Evolutionary conservation across 2,329 filamentous ascomycete genomes (phyloP), one percentile per base, ranked within the genome.

Genomic region (Clonostachys sp.): DNA sequence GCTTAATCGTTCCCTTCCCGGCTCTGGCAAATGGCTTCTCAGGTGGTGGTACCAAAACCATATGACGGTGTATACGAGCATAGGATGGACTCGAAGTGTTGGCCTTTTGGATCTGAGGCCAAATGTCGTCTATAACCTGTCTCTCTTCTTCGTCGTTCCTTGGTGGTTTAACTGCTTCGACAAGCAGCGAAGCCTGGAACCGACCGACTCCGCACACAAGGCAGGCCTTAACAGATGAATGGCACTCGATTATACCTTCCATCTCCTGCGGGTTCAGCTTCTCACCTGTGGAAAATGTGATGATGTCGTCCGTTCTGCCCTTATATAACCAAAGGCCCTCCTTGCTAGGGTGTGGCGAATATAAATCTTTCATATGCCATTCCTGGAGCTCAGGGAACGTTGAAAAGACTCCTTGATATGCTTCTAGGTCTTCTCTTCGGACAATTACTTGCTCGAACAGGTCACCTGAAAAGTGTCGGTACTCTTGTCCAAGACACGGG

Each of bases 1-100:
- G 65, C 55, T 72, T 71, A 6, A 78, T 53, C 0, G 71, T 72
- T 2, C 73, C 73, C 53, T 78, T 78, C 2, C 65, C 61, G 0
- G 74, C 65, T 3, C 69, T 62, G 0, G 60, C 54, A 46, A 78
- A 73, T 0, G 73, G 72, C 52, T 70, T 73, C 9, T 61, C 52
- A 0, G 68, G 63, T 9, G 62, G 60, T 0, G 72, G 59, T 4
- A 78, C 16, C 1, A 55, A 52, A 20, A 77, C 56, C 36, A 73
- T 60, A 9, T 70, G 56, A 1, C 65, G 64, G 2, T 59, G 60
- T 30, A 78, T 71, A 33, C 67, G 72, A 2, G 71, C 75, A 45
- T 78, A 72, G 1, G 72, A 64, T 0, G 73, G 71, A 0, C 69
- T 69, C 35, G 63, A 59, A 36, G 64, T 59, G 54, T 78, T 78